phyloP scores from a whole-genome alignment of 2,329 filamentous ascomycete genomes.

The Fonsecaea nubica region DNA sequence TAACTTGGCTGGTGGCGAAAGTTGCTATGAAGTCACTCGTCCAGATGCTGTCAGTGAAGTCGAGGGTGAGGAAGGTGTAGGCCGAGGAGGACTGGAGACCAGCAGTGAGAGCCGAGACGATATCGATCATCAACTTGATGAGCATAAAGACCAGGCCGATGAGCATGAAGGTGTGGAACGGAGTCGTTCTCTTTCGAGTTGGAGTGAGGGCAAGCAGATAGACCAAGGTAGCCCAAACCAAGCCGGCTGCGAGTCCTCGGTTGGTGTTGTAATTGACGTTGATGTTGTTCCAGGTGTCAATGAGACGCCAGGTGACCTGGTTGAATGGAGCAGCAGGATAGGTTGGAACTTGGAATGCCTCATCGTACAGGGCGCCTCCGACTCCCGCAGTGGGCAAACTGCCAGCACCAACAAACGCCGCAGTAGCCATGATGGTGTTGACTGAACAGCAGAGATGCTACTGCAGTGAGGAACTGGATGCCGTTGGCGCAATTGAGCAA shows the following conservation, averaged over 20 bases:
- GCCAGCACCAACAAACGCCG: slow-evolving; percentile 15
- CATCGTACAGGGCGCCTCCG: slow-evolving; percentile 31
- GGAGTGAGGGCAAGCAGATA: slow-evolving; percentile 36
- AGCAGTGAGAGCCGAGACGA: slow-evolving; percentile 27
- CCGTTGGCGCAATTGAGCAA: not conserved
- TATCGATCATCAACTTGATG: slow-evolving; percentile 31
- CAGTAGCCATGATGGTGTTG: slow-evolving; percentile 7
- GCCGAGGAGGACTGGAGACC: slow-evolving; percentile 27
- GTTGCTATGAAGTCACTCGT: slow-evolving; percentile 24
- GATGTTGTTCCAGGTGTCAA: slow-evolving; percentile 31
- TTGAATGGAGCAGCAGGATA: slow-evolving; percentile 23
- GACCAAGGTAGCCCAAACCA: slow-evolving; percentile 34
- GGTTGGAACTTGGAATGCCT: slow-evolving; percentile 29
- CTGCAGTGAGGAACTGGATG: not conserved
- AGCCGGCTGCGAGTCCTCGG: slow-evolving; percentile 28
- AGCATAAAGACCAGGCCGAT: slow-evolving; percentile 29
- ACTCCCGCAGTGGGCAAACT: slow-evolving; percentile 32
- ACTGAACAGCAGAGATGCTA: not conserved
- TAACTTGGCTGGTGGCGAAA: slow-evolving; percentile 18
- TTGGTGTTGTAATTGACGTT: slow-evolving; percentile 22
- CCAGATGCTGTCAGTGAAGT: slow-evolving; percentile 28
- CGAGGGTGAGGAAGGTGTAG: slow-evolving; percentile 30
- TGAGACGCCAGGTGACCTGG: slow-evolving; percentile 26
- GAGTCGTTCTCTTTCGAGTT: slow-evolving; percentile 31
- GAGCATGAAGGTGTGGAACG: slow-evolving; percentile 34